Conservation (phyloP, 257 asterid species). For the Primulina huaijiensis region DNA sequence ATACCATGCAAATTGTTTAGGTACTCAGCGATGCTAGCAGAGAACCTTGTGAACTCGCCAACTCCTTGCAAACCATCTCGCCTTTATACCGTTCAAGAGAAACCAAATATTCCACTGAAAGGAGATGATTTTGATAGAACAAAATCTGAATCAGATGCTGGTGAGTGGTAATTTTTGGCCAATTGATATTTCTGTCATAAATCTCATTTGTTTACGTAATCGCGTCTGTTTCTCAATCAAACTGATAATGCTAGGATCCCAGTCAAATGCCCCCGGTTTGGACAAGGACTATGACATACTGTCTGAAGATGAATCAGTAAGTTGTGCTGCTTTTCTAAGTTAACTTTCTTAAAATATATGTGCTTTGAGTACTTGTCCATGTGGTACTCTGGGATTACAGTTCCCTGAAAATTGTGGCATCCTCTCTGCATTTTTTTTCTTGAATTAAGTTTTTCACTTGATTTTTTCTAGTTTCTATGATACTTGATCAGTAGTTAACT, state of each 20-base stretch:
- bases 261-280: conserved; percentile 51
- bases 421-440: conserved; percentile 7
- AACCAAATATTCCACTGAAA: conserved; percentile 35
- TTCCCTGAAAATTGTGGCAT: conserved; percentile 5
- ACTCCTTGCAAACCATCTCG: conserved; percentile 42
- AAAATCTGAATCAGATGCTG: conserved; percentile 43
- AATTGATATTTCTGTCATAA: conserved; percentile 3
- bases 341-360: conserved; percentile 17
- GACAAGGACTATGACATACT: conserved; percentile 73
- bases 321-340: conserved; percentile 27
- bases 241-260: conserved; percentile 61
- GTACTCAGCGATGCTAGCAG: conserved; percentile 98
- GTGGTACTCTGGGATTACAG: conserved; percentile 8
- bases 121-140: conserved; percentile 36
- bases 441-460: conserved; percentile 13
- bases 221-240: conserved; percentile 29
- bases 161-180: conserved; percentile 34
- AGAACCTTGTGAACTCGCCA: conserved; percentile 76
- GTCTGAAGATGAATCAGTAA: conserved; percentile 73
- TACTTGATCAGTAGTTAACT: conserved; percentile 13
- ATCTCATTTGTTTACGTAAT: conserved; percentile 17
- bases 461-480: conserved; percentile 11
- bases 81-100: conserved; percentile 37
- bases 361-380: conserved; percentile 1
- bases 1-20: conserved; percentile 35